phyloP scores from a whole-genome alignment of 768 basidiomycete genomes.

The Tylopilus sp. region DNA sequence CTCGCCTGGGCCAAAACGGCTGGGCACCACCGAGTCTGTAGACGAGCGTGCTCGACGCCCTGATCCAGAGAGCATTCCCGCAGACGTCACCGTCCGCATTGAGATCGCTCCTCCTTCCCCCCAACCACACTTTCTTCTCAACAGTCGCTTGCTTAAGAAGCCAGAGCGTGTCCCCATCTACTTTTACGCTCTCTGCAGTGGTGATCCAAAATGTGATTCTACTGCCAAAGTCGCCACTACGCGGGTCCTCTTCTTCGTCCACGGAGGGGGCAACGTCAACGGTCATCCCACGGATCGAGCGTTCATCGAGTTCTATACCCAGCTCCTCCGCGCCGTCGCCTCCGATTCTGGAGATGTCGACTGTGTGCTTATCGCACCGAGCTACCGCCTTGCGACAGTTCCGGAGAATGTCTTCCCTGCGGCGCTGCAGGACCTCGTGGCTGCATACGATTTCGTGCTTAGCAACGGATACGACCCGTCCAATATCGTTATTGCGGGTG shows the following conservation, averaged over 20 bases:
- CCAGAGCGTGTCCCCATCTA: conserved; percentile 22
- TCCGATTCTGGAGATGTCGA: not conserved
- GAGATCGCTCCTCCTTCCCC: conserved; percentile 19
- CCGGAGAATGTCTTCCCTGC: conserved; percentile 24
- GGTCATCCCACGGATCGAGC: conserved; percentile 16
- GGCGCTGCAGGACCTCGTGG: conserved; percentile 20
- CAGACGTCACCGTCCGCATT: conserved; percentile 9
- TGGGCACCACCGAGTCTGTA: conserved; percentile 8
- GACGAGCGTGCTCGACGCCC: conserved; percentile 12
- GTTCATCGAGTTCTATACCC: conserved; percentile 3
- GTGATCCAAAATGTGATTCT: not conserved
- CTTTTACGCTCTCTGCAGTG: conserved; percentile 11
- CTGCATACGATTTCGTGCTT: conserved; percentile 26
- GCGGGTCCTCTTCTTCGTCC: conserved; percentile 22
- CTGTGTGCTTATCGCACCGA: conserved; percentile 19
- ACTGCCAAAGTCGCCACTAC: not conserved
- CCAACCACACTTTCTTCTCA: not conserved
- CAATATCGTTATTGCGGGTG: conserved; percentile 22
- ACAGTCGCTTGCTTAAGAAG: not conserved
- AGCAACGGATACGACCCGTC: conserved; percentile 18
- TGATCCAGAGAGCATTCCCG: not conserved
- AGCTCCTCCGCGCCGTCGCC: conserved; percentile 11
- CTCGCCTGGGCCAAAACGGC: accelerated
- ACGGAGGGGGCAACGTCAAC: conserved; percentile 18
- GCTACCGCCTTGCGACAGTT: conserved; percentile 23